A percentile compares a stretch with the other conserved stretches of the same genome.
phyloP scores from a whole-genome alignment of 768 basidiomycete genomes.

The Grammothele lineata region DNA sequence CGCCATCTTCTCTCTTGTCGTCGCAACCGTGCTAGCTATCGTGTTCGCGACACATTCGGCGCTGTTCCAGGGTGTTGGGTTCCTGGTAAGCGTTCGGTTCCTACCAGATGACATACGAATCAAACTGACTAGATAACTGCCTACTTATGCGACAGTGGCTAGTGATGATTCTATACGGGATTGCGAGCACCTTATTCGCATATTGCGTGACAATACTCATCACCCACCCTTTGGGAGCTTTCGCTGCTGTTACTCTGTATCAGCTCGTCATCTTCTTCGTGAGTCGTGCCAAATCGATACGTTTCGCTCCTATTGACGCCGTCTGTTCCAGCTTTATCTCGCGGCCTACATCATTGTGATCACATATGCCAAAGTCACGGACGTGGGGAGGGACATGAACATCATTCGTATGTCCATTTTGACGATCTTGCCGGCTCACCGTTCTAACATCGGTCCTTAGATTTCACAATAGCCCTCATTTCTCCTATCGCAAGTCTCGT shows the following conservation, averaged over 20 bases:
- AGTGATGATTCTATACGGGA: slow-evolving; percentile 62
- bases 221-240: slow-evolving; percentile 35
- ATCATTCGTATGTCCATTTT: slow-evolving; percentile 43
- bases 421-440: neutral
- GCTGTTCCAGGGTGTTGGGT: too few species aligned
- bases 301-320: too few species aligned
- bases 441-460: slow-evolving; percentile 18
- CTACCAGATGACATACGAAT: too few species aligned
- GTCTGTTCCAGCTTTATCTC: too few species aligned
- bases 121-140: slow-evolving; percentile 18
- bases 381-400: slow-evolving; percentile 50
- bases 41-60: too few species aligned
- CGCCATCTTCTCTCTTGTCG: slow-evolving; percentile 49
- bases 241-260: slow-evolving; percentile 66
- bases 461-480: slow-evolving; percentile 63
- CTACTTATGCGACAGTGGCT: slow-evolving; percentile 55
- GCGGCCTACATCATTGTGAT: slow-evolving; percentile 20
- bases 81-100: too few species aligned
- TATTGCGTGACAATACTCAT: slow-evolving; percentile 57
- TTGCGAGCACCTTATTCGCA: slow-evolving; percentile 63
- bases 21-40: slow-evolving; percentile 56
- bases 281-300: too few species aligned
- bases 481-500: slow-evolving; percentile 67
- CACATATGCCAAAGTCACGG: slow-evolving; percentile 64
- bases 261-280: slow-evolving; percentile 70